phyloP scores from a whole-genome alignment of 495 filamentous ascomycete species.

The Pseudoneurospora amorphoporcata region DNA sequence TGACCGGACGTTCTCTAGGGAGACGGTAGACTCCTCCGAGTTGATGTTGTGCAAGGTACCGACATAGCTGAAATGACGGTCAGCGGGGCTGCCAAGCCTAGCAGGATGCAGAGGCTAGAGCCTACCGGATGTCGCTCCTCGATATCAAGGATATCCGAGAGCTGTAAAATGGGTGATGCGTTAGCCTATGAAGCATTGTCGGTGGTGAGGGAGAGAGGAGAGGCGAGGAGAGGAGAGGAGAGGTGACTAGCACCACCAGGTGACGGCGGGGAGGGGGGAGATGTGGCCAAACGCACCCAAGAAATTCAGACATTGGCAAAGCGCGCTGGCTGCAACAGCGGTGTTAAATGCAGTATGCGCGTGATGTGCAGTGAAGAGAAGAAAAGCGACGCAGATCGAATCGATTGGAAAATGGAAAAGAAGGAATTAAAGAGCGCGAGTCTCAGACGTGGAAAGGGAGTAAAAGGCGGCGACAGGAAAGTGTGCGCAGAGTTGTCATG shows the following conservation, averaged over 20 bases:
- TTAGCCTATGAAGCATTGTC: conserved; percentile 14
- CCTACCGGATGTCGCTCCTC: conserved; percentile 90
- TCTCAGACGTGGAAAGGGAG: not conserved
- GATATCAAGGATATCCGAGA: conserved; percentile 84
- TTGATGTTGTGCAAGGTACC: conserved; percentile 96
- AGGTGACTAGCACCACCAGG: not conserved
- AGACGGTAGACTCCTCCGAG: conserved; percentile 90
- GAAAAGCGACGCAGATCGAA: not conserved
- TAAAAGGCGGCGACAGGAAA: not conserved
- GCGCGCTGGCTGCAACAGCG: not conserved
- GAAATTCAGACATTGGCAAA: conserved; percentile 38
- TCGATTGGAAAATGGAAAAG: not conserved
- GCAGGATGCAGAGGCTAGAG: conserved; percentile 2
- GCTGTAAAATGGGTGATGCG: conserved; percentile 27
- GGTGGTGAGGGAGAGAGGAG: not conserved
- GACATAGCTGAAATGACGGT: conserved; percentile 58
- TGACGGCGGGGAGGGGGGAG: not conserved
- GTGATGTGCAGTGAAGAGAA: not conserved
- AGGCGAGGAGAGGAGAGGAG: not conserved
- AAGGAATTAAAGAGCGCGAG: not conserved
- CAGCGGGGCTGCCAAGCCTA: conserved; percentile 18
- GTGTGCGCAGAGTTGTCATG: not conserved
- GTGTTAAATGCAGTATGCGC: conserved; percentile 3
- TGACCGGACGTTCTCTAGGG: conserved; percentile 86
- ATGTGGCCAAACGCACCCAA: conserved; percentile 31